Conservation (phyloP, 257 asterid species). For the Penstemon barbatus region DNA sequence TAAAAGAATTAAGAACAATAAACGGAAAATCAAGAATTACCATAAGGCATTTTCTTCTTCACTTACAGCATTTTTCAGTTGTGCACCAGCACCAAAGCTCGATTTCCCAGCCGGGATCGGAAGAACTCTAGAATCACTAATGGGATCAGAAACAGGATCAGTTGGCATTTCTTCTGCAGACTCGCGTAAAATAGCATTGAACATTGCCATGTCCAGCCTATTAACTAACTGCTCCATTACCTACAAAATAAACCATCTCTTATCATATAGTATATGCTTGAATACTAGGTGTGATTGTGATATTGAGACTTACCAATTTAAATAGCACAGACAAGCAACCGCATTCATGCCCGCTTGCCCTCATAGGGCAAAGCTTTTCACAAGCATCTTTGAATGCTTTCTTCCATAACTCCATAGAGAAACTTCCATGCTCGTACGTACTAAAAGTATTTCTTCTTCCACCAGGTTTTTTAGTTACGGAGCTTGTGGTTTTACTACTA, state of each 20-base stretch:
- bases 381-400: conserved; percentile 93
- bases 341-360: conserved; percentile 71
- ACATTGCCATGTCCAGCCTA: conserved; percentile 90
- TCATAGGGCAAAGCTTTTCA: conserved; percentile 88
- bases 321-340: conserved; percentile 82
- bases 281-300: neutral
- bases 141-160: conserved; percentile 95
- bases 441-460: conserved; percentile 53
- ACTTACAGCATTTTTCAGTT: conserved; percentile 87
- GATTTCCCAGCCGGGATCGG: conserved; percentile 82
- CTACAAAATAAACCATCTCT: conserved; percentile 35
- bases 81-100: conserved; percentile 89
- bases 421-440: conserved; percentile 65
- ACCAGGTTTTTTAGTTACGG: conserved; percentile 44
- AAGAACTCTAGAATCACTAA: conserved; percentile 71
- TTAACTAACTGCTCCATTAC: conserved; percentile 92
- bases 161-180: conserved; percentile 83
- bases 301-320: conserved; percentile 60
- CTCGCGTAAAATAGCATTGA: conserved; percentile 92
- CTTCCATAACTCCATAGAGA: conserved; percentile 83
- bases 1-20: conserved; percentile 11
- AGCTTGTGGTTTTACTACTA: conserved; percentile 34
- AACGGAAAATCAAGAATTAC: neutral
- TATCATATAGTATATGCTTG: neutral
- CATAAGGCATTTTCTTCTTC: neutral